These are phyloP conservation scores for Trichosporon sp. DNA, from an alignment of 1,284 basidiomycete genomes.

Conservation along the genomic window DNA sequence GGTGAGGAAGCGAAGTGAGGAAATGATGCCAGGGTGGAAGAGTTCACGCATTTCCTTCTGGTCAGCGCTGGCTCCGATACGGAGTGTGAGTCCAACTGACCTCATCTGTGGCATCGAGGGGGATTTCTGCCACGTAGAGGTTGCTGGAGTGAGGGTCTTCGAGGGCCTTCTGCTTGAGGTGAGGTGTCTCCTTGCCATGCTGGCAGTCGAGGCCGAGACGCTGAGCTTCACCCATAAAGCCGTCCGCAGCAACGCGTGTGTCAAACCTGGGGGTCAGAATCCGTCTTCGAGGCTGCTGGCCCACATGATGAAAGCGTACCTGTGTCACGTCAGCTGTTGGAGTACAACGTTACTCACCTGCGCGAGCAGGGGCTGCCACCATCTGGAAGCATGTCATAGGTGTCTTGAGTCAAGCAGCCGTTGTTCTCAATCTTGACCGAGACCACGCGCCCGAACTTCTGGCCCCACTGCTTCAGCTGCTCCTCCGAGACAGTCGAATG, in stretches of 20 bases:
- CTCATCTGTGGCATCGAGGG: slow-evolving; percentile 24
- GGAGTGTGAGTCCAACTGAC: slow-evolving; percentile 17
- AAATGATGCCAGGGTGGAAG: slow-evolving; percentile 28
- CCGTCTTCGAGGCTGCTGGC: neutral
- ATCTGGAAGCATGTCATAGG: slow-evolving; percentile 15
- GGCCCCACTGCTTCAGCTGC: slow-evolving; percentile 22
- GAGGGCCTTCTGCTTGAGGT: slow-evolving; percentile 35
- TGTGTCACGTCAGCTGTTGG: slow-evolving; percentile 8
- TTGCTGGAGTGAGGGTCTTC: slow-evolving; percentile 41
- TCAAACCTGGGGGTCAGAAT: slow-evolving; percentile 27
- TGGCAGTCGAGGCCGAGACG: slow-evolving; percentile 22
- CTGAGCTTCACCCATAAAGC: slow-evolving; percentile 27
- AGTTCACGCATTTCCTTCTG: slow-evolving; percentile 28
- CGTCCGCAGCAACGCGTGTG: slow-evolving; percentile 21
- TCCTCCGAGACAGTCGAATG: slow-evolving; percentile 19
- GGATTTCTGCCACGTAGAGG: slow-evolving; percentile 40
- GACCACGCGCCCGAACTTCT: slow-evolving; percentile 30
- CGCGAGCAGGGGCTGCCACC: neutral
- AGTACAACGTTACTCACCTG: neutral
- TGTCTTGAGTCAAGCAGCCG: neutral
- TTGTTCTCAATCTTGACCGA: slow-evolving; percentile 24
- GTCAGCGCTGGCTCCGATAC: slow-evolving; percentile 6
- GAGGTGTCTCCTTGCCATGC: slow-evolving; percentile 40
- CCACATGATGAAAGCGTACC: slow-evolving; percentile 36
- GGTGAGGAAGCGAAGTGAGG: slow-evolving; percentile 32